These are phyloP conservation scores for Fonsecaea pedrosoi DNA, from an alignment of 2,329 filamentous ascomycete species.

Conservation along the genomic window DNA sequence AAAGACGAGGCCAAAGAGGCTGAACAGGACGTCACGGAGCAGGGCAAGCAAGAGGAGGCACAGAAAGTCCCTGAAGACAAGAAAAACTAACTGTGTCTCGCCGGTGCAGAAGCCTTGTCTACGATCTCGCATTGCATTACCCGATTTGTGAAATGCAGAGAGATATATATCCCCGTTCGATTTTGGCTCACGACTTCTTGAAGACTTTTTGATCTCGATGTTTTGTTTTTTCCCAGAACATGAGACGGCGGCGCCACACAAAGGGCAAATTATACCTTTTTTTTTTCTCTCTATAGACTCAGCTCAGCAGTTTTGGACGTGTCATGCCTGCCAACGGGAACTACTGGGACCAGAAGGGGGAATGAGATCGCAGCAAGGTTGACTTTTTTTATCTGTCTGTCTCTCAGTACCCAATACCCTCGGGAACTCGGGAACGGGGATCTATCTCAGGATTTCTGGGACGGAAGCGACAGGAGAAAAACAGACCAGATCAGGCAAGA, in stretches of 20 bases:
- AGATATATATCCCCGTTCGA: background rate
- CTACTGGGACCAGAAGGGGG: background rate
- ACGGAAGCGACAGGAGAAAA: background rate
- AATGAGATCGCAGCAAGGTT: background rate
- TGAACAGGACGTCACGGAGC: slow-evolving; percentile 51
- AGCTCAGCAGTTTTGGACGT: slow-evolving; percentile 1
- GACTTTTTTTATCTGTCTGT: background rate
- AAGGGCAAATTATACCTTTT: background rate
- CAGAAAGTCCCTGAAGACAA: slow-evolving; percentile 38
- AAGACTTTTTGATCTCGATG: background rate
- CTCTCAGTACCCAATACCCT: background rate
- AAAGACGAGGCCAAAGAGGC: slow-evolving; percentile 60
- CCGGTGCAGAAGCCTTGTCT: background rate
- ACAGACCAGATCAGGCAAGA: no score
- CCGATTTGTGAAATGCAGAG: background rate
- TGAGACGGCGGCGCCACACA: background rate
- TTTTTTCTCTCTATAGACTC: background rate
- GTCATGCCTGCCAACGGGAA: background rate
- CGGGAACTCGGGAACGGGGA: no score
- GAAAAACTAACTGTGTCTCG: slow-evolving; percentile 29
- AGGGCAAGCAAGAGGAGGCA: slow-evolving; percentile 46
- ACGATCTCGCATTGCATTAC: background rate
- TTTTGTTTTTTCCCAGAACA: background rate
- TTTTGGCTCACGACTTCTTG: background rate
- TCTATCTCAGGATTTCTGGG: no score